Evolutionary conservation across 2,329 filamentous ascomycete genomes (phyloP), one percentile per base, ranked within the genome.

Genomic region (Annulohypoxylon truncatum): DNA sequence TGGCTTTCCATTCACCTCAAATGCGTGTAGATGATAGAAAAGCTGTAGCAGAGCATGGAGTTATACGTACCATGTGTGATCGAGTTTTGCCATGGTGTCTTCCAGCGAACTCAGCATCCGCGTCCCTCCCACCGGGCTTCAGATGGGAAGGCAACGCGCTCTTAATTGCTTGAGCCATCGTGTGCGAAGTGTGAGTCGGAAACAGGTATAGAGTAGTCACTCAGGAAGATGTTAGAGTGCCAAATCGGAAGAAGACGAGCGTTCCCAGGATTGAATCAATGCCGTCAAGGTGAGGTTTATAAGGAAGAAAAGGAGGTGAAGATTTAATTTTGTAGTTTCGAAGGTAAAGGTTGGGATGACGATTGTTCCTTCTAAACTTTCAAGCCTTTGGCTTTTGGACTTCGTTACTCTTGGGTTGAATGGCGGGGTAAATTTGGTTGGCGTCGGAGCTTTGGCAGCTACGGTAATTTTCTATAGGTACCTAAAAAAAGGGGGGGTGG

Each of bases 41-140:
- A 52, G 44, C 29, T 13, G 10, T 46, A 13, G 5, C 8, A 42
- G 63, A 10, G 8, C n/a, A 5, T 10, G 38, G 64, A 42, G 38
- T 10, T 42, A 42, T 42, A 89, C 91, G 88, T 82, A 92, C 92
- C 89, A 94, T 92, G 82, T 94, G 92, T 67, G 91, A 93, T 80
- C 92, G 90, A 73, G 91, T 92, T 87, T 94, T 94, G 82, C 92
- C 92, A 80, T 94, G 91, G 78, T 93, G 92, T 78, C 90, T 89
- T 73, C 85, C 84, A 74, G 85, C 82, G 71, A 89, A 85, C 70
- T 82, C 82, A 69, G 76, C 76, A 67, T 83, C 82, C 52, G 79
- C 81, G 67, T 80, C 84, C 73, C 75, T 75, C 53, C 75, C 82
- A 65, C 71, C 81, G 68, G 89, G 86, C 87, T 93, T 95, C 76